These are phyloP conservation scores for Boletus holoroseus DNA, from an alignment of 1,284 basidiomycete genomes.

Conservation along the genomic window DNA sequence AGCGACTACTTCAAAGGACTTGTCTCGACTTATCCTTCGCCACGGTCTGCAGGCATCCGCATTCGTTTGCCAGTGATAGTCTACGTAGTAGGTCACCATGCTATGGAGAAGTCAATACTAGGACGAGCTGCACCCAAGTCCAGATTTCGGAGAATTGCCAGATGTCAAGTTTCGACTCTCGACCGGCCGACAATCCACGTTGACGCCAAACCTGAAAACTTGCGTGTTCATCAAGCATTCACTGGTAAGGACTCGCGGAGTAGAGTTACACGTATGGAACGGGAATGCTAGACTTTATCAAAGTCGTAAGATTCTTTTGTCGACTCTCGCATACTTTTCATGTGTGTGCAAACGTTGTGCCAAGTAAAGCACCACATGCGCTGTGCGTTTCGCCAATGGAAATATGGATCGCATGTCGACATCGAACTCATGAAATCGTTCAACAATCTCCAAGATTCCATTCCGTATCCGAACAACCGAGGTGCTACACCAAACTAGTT, in stretches of 20 bases:
- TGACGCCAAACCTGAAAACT: not conserved
- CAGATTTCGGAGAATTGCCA: too few species aligned
- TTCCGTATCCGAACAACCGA: not conserved
- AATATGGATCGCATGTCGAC: not conserved
- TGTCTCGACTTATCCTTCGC: too few species aligned
- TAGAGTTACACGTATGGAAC: too few species aligned
- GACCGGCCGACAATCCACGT: too few species aligned
- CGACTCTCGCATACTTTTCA: not conserved
- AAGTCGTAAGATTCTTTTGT: not conserved
- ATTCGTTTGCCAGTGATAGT: not conserved
- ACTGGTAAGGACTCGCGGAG: not conserved
- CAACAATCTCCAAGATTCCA: not conserved
- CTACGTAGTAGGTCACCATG: not conserved
- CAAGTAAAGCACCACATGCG: not conserved
- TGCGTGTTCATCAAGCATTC: not conserved
- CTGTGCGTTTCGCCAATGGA: not conserved
- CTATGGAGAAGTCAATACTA: not conserved
- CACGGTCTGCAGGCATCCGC: not conserved
- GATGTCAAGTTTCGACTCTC: too few species aligned
- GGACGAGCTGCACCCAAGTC: too few species aligned
- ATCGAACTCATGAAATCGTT: not conserved
- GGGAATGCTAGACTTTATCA: not conserved
- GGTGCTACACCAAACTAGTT: constrained; percentile 19
- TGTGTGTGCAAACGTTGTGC: not conserved
- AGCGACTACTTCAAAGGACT: too few species aligned